phyloP scores from a whole-genome alignment of 2,329 filamentous ascomycete genomes.

The Fusarium sp. region DNA sequence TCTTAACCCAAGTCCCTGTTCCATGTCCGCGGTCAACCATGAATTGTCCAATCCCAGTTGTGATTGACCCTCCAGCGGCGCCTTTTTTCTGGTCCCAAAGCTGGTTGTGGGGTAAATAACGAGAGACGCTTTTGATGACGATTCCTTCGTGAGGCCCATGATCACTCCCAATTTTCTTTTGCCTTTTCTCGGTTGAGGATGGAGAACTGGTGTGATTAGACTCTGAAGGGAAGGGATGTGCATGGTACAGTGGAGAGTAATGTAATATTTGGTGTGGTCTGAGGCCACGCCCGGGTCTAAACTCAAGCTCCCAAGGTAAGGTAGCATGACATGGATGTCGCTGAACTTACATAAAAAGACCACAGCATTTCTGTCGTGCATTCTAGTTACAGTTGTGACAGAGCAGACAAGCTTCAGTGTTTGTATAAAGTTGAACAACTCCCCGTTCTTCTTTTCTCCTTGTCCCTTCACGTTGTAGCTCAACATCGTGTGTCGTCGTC shows the following conservation, averaged over 20 bases:
- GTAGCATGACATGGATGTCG: neutral
- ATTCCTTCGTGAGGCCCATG: neutral
- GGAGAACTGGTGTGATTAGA: constrained; percentile 1
- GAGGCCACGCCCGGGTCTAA: neutral
- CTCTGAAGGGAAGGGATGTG: constrained; percentile 25
- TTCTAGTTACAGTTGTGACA: constrained; percentile 1
- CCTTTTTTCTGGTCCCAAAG: neutral
- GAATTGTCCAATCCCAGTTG: constrained; percentile 25
- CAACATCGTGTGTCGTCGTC: constrained; percentile 3
- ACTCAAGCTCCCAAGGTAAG: neutral
- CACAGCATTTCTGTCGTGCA: constrained; percentile 9
- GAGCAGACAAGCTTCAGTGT: neutral
- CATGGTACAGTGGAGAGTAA: constrained; percentile 2
- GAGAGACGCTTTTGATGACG: constrained; percentile 23
- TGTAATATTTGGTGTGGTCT: neutral
- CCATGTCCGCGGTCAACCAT: constrained; percentile 15
- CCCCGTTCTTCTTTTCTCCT: neutral
- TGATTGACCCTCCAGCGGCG: constrained; percentile 26
- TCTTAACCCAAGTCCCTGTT: constrained; percentile 12
- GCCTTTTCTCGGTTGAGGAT: neutral
- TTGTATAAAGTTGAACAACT: constrained; percentile 18
- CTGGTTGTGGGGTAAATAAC: constrained; percentile 30
- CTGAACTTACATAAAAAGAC: constrained; percentile 18
- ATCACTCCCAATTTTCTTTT: neutral
- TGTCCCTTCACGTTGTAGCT: neutral